phyloP scores from a whole-genome alignment of 345 rosid species.

The Boechera retrofracta region DNA sequence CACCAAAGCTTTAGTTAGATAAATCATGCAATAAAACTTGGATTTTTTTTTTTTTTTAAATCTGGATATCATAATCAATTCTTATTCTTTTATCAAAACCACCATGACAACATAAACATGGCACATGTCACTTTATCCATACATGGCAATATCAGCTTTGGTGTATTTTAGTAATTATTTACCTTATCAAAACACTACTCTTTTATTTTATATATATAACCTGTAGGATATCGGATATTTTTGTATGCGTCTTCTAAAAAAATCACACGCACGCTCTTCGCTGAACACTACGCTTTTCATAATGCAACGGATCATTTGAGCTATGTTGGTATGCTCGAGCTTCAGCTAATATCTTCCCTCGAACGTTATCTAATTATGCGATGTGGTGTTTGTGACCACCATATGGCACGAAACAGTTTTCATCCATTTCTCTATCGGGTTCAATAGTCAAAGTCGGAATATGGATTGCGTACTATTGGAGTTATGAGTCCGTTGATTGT shows the following conservation, averaged over 20 bases:
- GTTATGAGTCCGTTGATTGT: not conserved
- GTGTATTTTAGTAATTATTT: not conserved
- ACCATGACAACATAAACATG: slow-evolving; percentile 5
- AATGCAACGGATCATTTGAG: not conserved
- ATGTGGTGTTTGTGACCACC: not conserved
- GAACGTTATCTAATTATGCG: not conserved
- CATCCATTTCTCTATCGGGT: not conserved
- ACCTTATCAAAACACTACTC: not conserved
- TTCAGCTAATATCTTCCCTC: not conserved
- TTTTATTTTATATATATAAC: not conserved
- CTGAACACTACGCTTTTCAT: not conserved
- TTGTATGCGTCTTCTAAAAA: too few species aligned
- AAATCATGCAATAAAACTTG: slow-evolving; percentile 15
- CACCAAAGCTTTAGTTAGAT: not conserved
- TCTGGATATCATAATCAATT: not conserved
- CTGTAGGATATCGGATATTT: not conserved
- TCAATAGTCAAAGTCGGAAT: not conserved
- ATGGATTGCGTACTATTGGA: not conserved
- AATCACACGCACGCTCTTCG: too few species aligned
- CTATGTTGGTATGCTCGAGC: not conserved
- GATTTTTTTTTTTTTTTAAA: not conserved
- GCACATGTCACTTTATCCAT: slow-evolving; percentile 32
- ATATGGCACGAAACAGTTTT: not conserved
- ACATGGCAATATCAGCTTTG: not conserved
- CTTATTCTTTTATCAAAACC: slow-evolving; percentile 9